Conservation (phyloP, 768 basidiomycete genomes). For the Austroboletus eburneus region DNA sequence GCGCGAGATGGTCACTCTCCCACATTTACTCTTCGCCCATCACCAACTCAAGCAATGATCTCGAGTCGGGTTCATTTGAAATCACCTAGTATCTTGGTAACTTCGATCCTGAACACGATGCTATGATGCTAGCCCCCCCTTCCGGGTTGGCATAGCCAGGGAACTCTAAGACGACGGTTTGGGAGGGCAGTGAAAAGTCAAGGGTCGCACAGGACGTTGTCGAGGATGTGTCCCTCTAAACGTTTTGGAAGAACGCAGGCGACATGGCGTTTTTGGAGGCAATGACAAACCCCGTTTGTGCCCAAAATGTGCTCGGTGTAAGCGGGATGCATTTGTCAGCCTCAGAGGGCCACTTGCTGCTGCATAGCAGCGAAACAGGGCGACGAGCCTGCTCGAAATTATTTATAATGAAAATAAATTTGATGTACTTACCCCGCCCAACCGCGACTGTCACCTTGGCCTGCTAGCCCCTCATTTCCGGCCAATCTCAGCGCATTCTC, state of each 20-base stretch:
- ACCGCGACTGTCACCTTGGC: too few relatives aligned
- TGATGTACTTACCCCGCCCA: too few relatives aligned
- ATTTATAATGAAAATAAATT: too few relatives aligned
- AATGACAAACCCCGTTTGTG: background rate
- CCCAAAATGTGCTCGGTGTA: too few relatives aligned
- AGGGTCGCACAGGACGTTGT: constrained; percentile 21
- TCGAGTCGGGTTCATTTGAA: constrained; percentile 33
- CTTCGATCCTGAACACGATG: constrained; percentile 47
- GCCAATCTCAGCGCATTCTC: too few relatives aligned
- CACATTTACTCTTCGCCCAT: constrained; percentile 31
- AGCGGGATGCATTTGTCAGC: too few relatives aligned
- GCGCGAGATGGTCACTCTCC: constrained; percentile 46
- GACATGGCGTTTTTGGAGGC: constrained; percentile 47
- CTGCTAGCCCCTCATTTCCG: too few relatives aligned
- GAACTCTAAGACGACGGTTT: constrained; percentile 13
- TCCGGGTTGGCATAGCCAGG: constrained; percentile 39
- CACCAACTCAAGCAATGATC: constrained; percentile 37
- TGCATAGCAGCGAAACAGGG: too few relatives aligned
- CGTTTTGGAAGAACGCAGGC: constrained; percentile 45
- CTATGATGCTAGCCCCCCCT: constrained; percentile 42
- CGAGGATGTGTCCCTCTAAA: constrained; percentile 37
- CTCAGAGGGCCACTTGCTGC: too few relatives aligned
- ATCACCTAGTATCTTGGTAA: constrained; percentile 40
- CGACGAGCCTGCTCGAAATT: too few relatives aligned
- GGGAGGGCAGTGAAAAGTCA: constrained; percentile 33